phyloP scores from a whole-genome alignment of 1,284 basidiomycete species.

The Hemileia vastatrix region DNA sequence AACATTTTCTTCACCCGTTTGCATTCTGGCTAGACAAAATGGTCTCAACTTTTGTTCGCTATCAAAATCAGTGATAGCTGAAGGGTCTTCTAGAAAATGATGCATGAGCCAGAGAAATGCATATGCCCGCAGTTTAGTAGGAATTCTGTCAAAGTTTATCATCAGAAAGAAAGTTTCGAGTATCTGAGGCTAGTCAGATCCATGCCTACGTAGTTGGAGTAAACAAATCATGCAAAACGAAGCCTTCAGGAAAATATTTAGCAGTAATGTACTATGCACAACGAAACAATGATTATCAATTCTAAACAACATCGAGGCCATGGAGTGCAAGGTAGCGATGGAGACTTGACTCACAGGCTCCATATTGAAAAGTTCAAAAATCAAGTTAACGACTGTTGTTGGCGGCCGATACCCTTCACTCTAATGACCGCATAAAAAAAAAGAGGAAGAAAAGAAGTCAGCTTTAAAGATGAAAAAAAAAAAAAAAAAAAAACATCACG shows the following conservation, averaged over 20 bases:
- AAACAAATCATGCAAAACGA: conserved; percentile 73
- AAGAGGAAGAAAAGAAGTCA: too few relatives aligned
- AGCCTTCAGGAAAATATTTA: conserved; percentile 60
- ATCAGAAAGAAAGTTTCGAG: background rate
- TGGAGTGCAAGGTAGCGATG: conserved; percentile 4
- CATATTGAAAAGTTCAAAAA: conserved; percentile 64
- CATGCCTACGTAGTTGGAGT: conserved; percentile 49
- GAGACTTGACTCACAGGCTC: conserved; percentile 51
- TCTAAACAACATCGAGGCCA: background rate
- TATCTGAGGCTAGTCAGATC: background rate
- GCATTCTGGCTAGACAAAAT: conserved; percentile 7
- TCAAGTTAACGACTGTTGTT: conserved; percentile 66
- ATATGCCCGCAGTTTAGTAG: conserved; percentile 59
- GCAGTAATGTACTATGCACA: conserved; percentile 58
- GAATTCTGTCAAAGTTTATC: conserved; percentile 54
- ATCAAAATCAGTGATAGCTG: conserved; percentile 9
- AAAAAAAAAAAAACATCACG: too few relatives aligned
- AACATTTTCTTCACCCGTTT: conserved; percentile 13
- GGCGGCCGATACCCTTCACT: conserved; percentile 54
- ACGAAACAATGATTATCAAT: background rate
- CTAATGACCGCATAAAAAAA: background rate
- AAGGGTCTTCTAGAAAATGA: conserved; percentile 60
- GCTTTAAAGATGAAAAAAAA: conserved; percentile 5
- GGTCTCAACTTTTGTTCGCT: conserved; percentile 12
- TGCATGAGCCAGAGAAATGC: conserved; percentile 70